Conservation (phyloP, 1,139 yeast genomes). For the Diutina pseudorugosa region DNA sequence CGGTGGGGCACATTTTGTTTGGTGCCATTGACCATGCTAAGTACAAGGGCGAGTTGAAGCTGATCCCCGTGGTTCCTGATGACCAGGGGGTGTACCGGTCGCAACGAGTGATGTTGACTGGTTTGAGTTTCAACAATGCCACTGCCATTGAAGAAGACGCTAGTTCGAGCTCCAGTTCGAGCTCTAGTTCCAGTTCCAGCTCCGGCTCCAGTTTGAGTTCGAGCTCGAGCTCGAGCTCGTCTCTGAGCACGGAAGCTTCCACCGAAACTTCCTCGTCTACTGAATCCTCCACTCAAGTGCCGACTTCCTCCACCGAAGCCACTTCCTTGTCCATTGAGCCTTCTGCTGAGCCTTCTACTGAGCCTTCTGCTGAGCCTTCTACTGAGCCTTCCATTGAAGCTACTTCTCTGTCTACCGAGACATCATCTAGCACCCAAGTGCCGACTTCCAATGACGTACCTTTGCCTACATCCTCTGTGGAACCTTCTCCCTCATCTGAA, state of each 20-base stretch:
- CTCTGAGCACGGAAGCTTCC: not conserved
- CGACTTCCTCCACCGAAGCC: too few species aligned
- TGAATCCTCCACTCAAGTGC: not conserved
- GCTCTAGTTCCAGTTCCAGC: not conserved
- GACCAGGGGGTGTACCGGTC: not conserved
- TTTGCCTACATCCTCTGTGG: too few species aligned
- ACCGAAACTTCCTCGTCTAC: not conserved
- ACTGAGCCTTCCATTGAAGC: too few species aligned
- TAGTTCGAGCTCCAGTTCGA: not conserved
- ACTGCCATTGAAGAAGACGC: not conserved
- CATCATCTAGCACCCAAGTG: too few species aligned
- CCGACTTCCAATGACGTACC: too few species aligned
- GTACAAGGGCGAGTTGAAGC: conserved; percentile 24
- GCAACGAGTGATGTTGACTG: not conserved
- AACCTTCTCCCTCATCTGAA: not conserved
- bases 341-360: too few species aligned
- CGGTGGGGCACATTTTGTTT: conserved; percentile 36
- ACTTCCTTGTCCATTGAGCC: too few species aligned
- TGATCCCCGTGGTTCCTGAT: not conserved
- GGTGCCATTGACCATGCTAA: conserved; percentile 50
- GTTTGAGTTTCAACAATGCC: not conserved
- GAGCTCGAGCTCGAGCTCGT: not conserved
- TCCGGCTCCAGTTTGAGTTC: not conserved
- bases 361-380: too few species aligned
- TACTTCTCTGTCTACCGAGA: too few species aligned